These are phyloP conservation scores for Lachnellula occidentalis DNA, from an alignment of 2,329 filamentous ascomycete species.

Conservation along the genomic window DNA sequence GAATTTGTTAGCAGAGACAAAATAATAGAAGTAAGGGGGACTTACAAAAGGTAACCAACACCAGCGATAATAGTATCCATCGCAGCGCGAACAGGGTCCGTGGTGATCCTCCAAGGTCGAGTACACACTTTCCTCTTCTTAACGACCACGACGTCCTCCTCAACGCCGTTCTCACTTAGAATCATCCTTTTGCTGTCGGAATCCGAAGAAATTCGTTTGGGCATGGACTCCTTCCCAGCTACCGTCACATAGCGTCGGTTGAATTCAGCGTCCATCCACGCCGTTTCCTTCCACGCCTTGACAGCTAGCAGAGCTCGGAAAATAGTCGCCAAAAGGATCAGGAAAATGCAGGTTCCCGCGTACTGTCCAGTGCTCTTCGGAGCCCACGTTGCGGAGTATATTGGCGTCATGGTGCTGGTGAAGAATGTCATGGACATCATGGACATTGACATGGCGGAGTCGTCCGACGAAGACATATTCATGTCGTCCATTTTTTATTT, in stretches of 20 bases:
- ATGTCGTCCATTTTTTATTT: slow-evolving; percentile 11
- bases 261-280: slow-evolving; percentile 67
- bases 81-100: slow-evolving; percentile 68
- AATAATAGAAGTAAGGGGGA: slow-evolving; percentile 23
- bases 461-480: slow-evolving; percentile 33
- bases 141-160: slow-evolving; percentile 75
- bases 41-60: slow-evolving; percentile 81
- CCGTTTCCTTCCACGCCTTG: slow-evolving; percentile 56
- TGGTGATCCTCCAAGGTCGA: slow-evolving; percentile 74
- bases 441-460: slow-evolving; percentile 41
- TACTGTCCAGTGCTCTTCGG: slow-evolving; percentile 66
- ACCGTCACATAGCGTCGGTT: slow-evolving; percentile 73
- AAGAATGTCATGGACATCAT: slow-evolving; percentile 60
- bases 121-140: slow-evolving; percentile 46
- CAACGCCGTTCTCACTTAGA: slow-evolving; percentile 69
- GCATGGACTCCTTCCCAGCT: slow-evolving; percentile 46
- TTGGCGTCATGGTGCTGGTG: slow-evolving; percentile 52
- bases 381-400: slow-evolving; percentile 68
- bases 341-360: slow-evolving; percentile 86
- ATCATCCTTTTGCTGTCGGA: slow-evolving; percentile 57
- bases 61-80: slow-evolving; percentile 69
- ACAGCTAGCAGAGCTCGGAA: slow-evolving; percentile 67
- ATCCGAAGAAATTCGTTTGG: slow-evolving; percentile 34
- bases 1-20: slow-evolving; percentile 12
- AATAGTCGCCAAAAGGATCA: slow-evolving; percentile 67